These are phyloP conservation scores for Polygonum maritimum DNA, from an alignment of 148 eudicot species.

Conservation along the genomic window DNA sequence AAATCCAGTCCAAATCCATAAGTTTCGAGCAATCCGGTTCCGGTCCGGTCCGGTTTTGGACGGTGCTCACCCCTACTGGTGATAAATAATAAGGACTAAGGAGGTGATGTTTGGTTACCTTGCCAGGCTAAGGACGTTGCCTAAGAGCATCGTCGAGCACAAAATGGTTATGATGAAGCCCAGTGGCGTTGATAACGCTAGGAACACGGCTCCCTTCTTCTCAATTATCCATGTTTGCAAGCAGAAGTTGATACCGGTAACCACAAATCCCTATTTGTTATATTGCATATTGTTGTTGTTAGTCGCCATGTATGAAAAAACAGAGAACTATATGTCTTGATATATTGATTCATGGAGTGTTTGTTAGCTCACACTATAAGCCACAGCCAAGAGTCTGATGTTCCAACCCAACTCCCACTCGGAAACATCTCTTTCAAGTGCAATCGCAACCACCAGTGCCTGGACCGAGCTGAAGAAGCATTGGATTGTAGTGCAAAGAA, in stretches of 20 bases:
- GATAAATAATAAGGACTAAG: no score
- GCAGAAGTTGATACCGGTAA: neutral
- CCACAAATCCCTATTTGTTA: neutral
- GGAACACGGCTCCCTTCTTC: neutral
- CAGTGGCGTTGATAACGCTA: neutral
- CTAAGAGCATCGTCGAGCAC: slow-evolving; percentile 1
- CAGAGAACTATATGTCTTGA: neutral
- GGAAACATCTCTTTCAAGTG: neutral
- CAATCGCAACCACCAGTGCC: neutral
- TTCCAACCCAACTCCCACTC: slow-evolving; percentile 6
- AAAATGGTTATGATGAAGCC: neutral
- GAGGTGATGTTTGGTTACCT: neutral
- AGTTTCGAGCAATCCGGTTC: no score
- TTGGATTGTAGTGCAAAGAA: neutral
- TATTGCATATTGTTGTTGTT: no score
- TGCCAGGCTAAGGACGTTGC: neutral
- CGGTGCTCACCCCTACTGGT: no score
- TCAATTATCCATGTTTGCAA: slow-evolving; percentile 4
- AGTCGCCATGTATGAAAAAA: no score
- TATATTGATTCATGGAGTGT: neutral
- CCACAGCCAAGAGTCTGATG: neutral
- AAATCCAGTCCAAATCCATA: no score
- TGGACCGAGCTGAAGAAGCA: slow-evolving; percentile 7
- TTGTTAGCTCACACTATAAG: neutral
- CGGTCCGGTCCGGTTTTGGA: no score